Evolutionary conservation across 352 stramenopile genomes (phyloP).

Genomic region (Pythium periplocum): DNA sequence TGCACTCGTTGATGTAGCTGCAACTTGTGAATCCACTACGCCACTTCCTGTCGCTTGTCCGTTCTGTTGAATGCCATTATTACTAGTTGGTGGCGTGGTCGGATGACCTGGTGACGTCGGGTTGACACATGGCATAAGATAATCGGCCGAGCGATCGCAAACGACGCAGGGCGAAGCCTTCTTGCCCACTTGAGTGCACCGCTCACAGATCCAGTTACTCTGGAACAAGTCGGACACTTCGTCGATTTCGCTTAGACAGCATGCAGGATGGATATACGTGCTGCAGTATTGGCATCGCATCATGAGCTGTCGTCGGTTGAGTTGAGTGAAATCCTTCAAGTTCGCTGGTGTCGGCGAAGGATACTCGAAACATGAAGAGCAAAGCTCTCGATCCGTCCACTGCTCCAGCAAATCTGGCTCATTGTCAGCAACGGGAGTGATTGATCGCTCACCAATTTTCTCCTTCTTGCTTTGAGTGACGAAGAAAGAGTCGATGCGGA

Average conservation of each 20-base stretch:
- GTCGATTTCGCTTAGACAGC: constrained; percentile 68
- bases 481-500: constrained; percentile 77
- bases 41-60: neutral
- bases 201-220: constrained; percentile 86
- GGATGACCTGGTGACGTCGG: neutral
- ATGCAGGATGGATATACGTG: constrained; percentile 76
- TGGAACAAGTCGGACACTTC: constrained; percentile 45
- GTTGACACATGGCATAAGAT: constrained; percentile 72
- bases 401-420: constrained; percentile 10
- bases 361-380: constrained; percentile 74
- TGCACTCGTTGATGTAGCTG: constrained; percentile 17
- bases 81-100: neutral
- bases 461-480: constrained; percentile 44
- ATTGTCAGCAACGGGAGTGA: neutral
- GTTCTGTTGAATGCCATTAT: neutral
- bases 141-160: constrained; percentile 63
- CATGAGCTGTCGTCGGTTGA: constrained; percentile 75
- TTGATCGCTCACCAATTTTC: neutral
- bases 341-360: constrained; percentile 41
- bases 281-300: constrained; percentile 85
- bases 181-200: constrained; percentile 50
- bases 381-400: constrained; percentile 71
- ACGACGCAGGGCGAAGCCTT: constrained; percentile 41
- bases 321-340: constrained; percentile 37
- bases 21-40: neutral